These are phyloP conservation scores for Capronia americana DNA, from an alignment of 2,329 filamentous ascomycete species.

Conservation along the genomic window DNA sequence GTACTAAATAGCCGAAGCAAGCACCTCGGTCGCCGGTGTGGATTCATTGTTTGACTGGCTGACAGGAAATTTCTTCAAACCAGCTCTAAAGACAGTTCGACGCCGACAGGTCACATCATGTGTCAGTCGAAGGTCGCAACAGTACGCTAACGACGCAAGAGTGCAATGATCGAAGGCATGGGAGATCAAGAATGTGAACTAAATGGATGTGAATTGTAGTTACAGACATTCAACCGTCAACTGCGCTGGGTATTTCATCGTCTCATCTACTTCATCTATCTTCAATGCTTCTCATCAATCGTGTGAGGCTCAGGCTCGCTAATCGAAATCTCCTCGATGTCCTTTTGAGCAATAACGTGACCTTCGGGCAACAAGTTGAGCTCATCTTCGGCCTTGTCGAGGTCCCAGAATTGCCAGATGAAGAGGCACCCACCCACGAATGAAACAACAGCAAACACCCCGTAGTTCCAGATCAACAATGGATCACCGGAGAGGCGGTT, in stretches of 20 bases:
- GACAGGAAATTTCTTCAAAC: not conserved
- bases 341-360: conserved; percentile 29
- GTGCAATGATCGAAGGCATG: not conserved
- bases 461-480: conserved; percentile 75
- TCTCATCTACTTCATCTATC: not conserved
- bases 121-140: not conserved
- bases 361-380: conserved; percentile 57
- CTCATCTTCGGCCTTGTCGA: conserved; percentile 71
- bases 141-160: not conserved
- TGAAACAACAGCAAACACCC: conserved; percentile 66
- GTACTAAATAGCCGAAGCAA: not conserved
- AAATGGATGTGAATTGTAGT: not conserved
- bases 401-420: conserved; percentile 69
- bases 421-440: conserved; percentile 68
- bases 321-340: conserved; percentile 17
- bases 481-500: conserved; percentile 68
- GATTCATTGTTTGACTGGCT: not conserved
- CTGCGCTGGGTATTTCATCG: not conserved
- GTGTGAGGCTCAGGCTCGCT: conserved; percentile 14
- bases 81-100: not conserved
- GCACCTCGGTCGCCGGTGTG: not conserved
- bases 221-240: not conserved
- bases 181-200: not conserved
- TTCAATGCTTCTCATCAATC: conserved; percentile 19
- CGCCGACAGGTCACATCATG: not conserved